Base-by-base conservation (phyloP, 2,329 filamentous ascomycete genomes). In the Sclerotinia sclerotiorum region DNA sequence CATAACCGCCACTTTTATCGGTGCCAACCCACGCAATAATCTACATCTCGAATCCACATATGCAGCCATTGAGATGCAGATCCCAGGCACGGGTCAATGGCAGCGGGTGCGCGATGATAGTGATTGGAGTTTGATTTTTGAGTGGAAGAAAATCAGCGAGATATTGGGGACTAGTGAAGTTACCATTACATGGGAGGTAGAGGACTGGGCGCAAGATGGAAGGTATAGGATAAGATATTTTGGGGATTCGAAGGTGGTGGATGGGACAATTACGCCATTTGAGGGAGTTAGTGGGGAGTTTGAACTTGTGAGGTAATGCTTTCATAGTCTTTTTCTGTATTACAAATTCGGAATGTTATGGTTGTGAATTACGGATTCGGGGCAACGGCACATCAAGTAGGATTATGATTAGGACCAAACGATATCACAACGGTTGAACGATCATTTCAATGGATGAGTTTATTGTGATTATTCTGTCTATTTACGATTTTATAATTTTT, bases 1-100 rank as follows among this genome's bases (percentile, higher is more conserved):
- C 5, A 86, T 94, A 61, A 84, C 81, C 21, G 90, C 85, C 0
- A 88, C 84, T 0, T 97, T 97, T 78, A 86, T 94, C 2, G 94
- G 90, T 21, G 94, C 94, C 0, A 97, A 97, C 75, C 94, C 94
- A 21, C 86, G 94, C 42, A 97, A 97, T 78, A 91, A 97, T 72
- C 85, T 97, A 42, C 86, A 88, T 2, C 86, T 92, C 2, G 94
- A 92, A 74, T 84, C 83, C 3, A 97, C 93, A 0, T 97, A 88
- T 78, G 89, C 89, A 0, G 87, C 90, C 0, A 85, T 97, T 0
- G 93, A 97, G 81, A 82, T 82, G 75, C 82, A 86, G 60, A 77
- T 83, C 46, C 72, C 74, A 51, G 75, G 77, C 67, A 79, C 73
- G 39, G 81, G 76, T 19, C 74, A 64, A 0, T 97, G 94, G 94